phyloP scores from a whole-genome alignment of 2,329 filamentous ascomycete species.

The Penicillium sp. region DNA sequence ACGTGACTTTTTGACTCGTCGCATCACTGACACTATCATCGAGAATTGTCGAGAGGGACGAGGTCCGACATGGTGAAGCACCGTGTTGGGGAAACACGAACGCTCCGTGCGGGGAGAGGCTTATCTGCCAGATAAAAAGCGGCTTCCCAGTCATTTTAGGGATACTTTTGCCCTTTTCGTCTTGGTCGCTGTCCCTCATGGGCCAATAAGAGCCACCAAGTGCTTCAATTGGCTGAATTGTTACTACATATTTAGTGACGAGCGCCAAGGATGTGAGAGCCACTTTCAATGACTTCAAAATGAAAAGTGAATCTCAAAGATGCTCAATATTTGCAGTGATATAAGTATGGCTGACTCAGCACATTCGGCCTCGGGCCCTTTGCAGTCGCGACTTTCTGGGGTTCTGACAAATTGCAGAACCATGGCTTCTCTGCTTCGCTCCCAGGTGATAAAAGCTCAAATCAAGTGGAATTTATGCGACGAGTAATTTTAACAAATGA shows the following conservation, averaged over 20 bases:
- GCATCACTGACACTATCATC: conserved; percentile 24
- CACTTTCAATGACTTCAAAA: neutral
- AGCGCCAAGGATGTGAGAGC: neutral
- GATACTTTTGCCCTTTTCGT: conserved; percentile 17
- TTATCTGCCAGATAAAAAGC: conserved; percentile 8
- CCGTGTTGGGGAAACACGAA: neutral
- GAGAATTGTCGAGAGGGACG: conserved; percentile 2
- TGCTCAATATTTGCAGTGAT: neutral
- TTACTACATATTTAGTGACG: neutral
- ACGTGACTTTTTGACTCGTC: conserved; percentile 43
- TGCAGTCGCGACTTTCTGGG: neutral
- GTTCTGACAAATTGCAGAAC: neutral
- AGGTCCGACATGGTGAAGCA: conserved; percentile 6
- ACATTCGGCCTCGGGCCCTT: neutral
- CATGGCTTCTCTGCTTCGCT: conserved; percentile 8
- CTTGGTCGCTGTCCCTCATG: neutral
- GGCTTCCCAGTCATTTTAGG: neutral
- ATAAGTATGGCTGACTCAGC: conserved; percentile 2
- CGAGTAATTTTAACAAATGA: neutral
- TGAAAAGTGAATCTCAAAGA: neutral
- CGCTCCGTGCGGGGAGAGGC: conserved; percentile 16
- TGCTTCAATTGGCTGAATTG: neutral
- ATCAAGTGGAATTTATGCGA: neutral
- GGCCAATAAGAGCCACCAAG: neutral
- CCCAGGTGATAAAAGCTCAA: neutral